Base-by-base conservation (phyloP, 768 basidiomycete species). In the Lactarius sp. region DNA sequence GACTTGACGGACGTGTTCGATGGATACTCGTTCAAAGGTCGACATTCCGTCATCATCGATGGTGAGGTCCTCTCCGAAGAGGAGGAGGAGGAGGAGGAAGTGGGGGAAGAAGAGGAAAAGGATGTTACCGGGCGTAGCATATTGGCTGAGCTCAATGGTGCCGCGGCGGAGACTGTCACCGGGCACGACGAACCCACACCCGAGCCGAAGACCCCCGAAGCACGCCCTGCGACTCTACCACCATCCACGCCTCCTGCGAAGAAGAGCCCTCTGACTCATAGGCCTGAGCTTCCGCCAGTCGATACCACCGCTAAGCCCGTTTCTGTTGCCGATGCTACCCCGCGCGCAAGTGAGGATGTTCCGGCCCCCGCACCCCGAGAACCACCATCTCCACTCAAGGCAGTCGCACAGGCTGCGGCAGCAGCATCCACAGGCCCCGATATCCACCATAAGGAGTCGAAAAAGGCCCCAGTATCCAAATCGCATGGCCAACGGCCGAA, bases 21-120 rank as follows among this genome's bases (percentile, higher is more conserved):
- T 74, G 94, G 93, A 4, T 97, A 97, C 75, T 92, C 90, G 52
- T 97, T 92, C 81, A 92, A 92, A 74, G 93, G 91, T 10, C 80
- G 90, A 18, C 80, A 91, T 75, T 92, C 91, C 2, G 80, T 94
- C 64, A 76, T 92, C 56, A 75, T 92, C 51, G 90, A 88, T 67
- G 86, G 85, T 20, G 88, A 87, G 1, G 42, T 53, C 33, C 47
- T 49, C 8, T 46, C 42, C 20, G 59, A 83, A 6, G 86, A 85
- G 7, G 84, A 82, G 59, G 77, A 27, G 59, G 77, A 27, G 22
- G 22, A 71, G 62, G 79, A 81, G 33, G 81, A 79, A 4, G 81
- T 80, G 41, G 76, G 73, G 14, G 72, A 75, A 6, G 81, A 80
- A 34, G 75, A 74, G 39, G 73, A 76, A 27, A 77, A 72, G 55